A percentile compares a stretch with the other conserved stretches of the same genome.
Conservation (phyloP, 2,329 filamentous ascomycete genomes). For the Davidsoniella neocaledoniae region DNA sequence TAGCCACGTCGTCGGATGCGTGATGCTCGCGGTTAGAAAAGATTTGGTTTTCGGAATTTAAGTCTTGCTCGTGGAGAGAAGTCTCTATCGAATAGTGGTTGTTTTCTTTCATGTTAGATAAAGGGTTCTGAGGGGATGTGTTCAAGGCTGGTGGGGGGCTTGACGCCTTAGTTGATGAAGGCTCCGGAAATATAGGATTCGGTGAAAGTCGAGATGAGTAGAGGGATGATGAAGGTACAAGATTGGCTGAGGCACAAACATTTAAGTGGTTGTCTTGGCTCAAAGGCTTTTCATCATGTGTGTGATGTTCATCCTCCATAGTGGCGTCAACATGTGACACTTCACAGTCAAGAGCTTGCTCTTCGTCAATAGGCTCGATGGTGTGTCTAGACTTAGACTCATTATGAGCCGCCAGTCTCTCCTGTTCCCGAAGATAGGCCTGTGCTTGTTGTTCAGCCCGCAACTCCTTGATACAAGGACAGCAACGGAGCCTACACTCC, state of each 20-base stretch:
- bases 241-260: too few relatives aligned
- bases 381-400: too few relatives aligned
- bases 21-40: slow-evolving; percentile 45
- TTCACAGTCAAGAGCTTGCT: too few relatives aligned
- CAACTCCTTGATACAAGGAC: slow-evolving; percentile 22
- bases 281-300: too few relatives aligned
- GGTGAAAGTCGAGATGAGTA: slow-evolving; percentile 2
- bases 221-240: neutral
- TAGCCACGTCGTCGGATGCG: slow-evolving; percentile 36
- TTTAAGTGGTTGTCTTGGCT: too few relatives aligned
- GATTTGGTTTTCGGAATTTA: slow-evolving; percentile 26
- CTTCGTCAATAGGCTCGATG: too few relatives aligned
- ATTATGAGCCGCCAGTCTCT: neutral
- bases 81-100: neutral
- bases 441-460: slow-evolving; percentile 4
- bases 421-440: too few relatives aligned
- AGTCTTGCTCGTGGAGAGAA: too few relatives aligned
- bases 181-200: slow-evolving; percentile 1
- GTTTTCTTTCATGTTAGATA: neutral
- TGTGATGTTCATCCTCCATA: too few relatives aligned
- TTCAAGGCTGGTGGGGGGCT: neutral
- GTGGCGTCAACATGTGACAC: too few relatives aligned
- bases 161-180: neutral
- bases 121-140: slow-evolving; percentile 13
- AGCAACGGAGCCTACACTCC: slow-evolving; percentile 54